phyloP scores from a whole-genome alignment of 139 green algal species.

The Asterochloris erici region DNA sequence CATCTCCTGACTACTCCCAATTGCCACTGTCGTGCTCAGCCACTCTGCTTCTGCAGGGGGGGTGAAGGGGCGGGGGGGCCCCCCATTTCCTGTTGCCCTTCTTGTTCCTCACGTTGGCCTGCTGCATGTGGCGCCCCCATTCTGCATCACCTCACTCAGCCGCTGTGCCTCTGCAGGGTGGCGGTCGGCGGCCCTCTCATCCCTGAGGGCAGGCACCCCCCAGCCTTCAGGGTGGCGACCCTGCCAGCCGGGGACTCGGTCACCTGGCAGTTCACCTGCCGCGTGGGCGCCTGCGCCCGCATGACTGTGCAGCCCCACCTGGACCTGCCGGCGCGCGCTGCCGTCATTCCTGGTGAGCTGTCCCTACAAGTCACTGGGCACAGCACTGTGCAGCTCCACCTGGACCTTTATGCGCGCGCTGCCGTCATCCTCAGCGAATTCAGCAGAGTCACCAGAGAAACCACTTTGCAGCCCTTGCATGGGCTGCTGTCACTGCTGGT shows the following conservation, averaged over 20 bases:
- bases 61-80: background rate
- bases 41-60: background rate
- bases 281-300: constrained; percentile 18
- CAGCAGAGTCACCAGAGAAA: background rate
- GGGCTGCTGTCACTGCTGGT: no score
- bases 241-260: constrained; percentile 12
- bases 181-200: constrained; percentile 22
- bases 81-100: background rate
- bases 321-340: constrained; percentile 9
- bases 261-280: constrained; percentile 1
- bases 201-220: background rate
- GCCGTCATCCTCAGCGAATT: background rate
- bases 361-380: background rate
- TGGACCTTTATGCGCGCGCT: background rate
- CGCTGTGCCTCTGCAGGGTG: constrained; percentile 8
- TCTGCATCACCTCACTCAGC: background rate
- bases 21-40: background rate
- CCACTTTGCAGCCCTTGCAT: no score
- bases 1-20: no score
- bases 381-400: background rate
- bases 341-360: background rate
- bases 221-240: constrained; percentile 4
- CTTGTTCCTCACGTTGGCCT: background rate
- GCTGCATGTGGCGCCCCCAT: background rate
- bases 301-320: constrained; percentile 24